These are phyloP conservation scores for Amniculicola lignicola DNA, from an alignment of 495 filamentous ascomycete genomes.

Conservation along the genomic window DNA sequence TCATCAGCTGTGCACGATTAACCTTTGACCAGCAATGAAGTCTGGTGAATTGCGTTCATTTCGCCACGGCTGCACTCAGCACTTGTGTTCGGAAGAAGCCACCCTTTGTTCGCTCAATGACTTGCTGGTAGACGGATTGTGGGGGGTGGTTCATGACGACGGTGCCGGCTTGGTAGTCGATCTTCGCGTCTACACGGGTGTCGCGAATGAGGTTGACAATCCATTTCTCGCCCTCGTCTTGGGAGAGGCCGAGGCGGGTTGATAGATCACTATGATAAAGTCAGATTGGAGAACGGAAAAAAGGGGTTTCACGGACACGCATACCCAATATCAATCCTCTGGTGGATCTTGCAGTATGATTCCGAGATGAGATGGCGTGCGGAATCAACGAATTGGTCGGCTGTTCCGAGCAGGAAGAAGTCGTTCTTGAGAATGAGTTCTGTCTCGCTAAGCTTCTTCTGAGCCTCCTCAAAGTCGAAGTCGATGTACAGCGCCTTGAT, in stretches of 20 bases:
- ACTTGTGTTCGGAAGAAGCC: conserved; percentile 72
- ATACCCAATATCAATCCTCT: conserved; percentile 92
- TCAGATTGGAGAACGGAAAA: not conserved
- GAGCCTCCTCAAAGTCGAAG: conserved; percentile 98
- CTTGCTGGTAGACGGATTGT: conserved; percentile 96
- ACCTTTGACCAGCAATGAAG: too few relatives aligned
- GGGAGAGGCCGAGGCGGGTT: conserved; percentile 77
- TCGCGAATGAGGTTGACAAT: conserved; percentile 98
- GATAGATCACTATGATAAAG: conserved; percentile 68
- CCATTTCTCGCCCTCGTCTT: conserved; percentile 99
- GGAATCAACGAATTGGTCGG: conserved; percentile 89
- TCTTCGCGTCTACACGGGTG: conserved; percentile 95
- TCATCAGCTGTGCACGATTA: not conserved
- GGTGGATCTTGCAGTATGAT: conserved; percentile 99
- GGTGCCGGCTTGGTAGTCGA: conserved; percentile 97
- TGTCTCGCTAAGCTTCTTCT: conserved; percentile 83
- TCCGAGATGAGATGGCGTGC: conserved; percentile 96
- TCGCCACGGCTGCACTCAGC: conserved; percentile 43
- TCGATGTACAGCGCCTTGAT: conserved; percentile 94
- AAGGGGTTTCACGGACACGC: conserved; percentile 31
- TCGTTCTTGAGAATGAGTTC: conserved; percentile 89
- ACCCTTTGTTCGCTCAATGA: conserved; percentile 94
- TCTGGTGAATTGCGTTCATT: too few relatives aligned
- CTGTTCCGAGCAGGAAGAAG: conserved; percentile 86
- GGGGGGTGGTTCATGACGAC: conserved; percentile 99